Base-by-base conservation (phyloP, 306 rosid genomes). In the Cicer arietinum region DNA sequence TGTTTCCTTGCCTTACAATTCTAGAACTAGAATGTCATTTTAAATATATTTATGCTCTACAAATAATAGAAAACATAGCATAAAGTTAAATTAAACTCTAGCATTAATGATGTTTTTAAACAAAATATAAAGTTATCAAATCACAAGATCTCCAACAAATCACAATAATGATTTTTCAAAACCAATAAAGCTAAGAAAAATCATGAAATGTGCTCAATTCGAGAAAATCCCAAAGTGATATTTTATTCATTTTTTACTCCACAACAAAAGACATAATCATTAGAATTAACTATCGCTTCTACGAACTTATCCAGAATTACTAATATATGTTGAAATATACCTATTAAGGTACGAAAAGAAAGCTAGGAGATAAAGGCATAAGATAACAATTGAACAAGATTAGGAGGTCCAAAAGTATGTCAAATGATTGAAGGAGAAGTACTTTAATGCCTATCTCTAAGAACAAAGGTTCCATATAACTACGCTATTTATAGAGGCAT, bases 1-100 rank as follows among this genome's bases (percentile, higher is more conserved):
- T 30, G 44, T 41, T 63, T 45, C 62, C 18, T 48, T 58, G 10
- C 78, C 46, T 42, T 67, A 51, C 17, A 69, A 37, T 45, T 77
- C 61, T 10, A 45, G 12, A 61, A 53, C 61, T 10, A 45, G 12
- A 51, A 53, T 8, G 69, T 65, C 35, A 63, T 50, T 75, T 75
- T 65, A 45, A 72, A 12, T 37, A 58, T 12, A 72, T 35, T 64
- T 45, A 65, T 18, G 44, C 37, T 65, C 68, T 66, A 22, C 37
- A 54, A 44, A 37, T 47, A 66, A 43, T 63, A 54, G 30, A 25
- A 52, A 79, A 30, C 17, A 11, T 13, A 12, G 12, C 1, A 59
- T 12, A 10, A 60, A 37, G 41, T 12, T 39, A 62, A 61, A 30
- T 20, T 14, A 16, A 37, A 16, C 48, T 39, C 71, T 12, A 48